Base-by-base conservation (phyloP, 2,329 filamentous ascomycete species). In the Cercospora sp. region DNA sequence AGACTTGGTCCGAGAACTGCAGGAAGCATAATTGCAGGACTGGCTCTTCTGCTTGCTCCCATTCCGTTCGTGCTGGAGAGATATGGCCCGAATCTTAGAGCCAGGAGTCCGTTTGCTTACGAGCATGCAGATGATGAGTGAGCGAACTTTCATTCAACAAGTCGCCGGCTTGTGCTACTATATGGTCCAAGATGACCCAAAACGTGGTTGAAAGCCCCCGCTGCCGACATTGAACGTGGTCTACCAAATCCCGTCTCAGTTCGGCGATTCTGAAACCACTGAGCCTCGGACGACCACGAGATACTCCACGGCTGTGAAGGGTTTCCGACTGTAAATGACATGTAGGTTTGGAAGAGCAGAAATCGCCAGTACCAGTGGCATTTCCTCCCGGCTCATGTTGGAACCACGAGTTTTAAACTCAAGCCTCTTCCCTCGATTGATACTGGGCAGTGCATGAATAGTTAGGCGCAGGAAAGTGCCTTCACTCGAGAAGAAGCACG, bases 1-100 rank as follows among this genome's bases (percentile, higher is more conserved):
- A 71, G 67, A 0, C 64, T 83, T 4, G 81, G 80, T 0, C 73
- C 78, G 0, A 83, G 82, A 63, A 66, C 77, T 45, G 81, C 81
- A 0, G 74, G 77, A 16, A 79, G 79, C 0, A 73, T 82, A 18
- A 67, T 83, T 33, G 81, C 81, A 1, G 71, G 71, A 0, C 60
- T 82, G 1, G 81, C 81, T n/a, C 64, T 67, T 31, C 58, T 73
- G 26, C 61, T 73, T 31, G 68, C 68, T 45, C 71, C 71, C 2
- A 73, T 73, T 16, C 71, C 71, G 3, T 71, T 71, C 59, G 66
- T 81, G 1, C 65, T 81, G 26, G 74, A 75, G 36, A 75, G 68
- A 39, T 77, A 76, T 63, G 79, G 80, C 12, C 73, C 74, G 26
- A 73, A 74, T 8, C 65, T 81, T 53, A 74, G 80, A 33, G 74